phyloP scores from a whole-genome alignment of 352 stramenopile genomes.

The Chrysophaeum taylorii region DNA sequence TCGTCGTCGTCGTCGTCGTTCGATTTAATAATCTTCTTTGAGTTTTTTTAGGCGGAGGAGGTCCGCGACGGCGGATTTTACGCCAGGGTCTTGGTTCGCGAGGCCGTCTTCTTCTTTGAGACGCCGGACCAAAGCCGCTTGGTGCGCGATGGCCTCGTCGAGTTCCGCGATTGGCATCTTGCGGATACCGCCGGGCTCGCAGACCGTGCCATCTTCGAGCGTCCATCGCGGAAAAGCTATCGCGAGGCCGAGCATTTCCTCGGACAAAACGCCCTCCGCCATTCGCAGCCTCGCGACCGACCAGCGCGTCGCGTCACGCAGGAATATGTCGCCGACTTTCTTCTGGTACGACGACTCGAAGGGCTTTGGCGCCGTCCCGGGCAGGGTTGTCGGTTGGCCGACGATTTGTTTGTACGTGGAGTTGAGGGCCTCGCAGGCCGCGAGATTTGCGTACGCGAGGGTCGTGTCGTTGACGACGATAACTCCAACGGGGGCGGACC shows the following conservation, averaged over 20 bases:
- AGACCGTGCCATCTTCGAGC: conserved; percentile 14
- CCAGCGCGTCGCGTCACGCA: conserved; percentile 13
- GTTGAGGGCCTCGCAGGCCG: conserved; percentile 10
- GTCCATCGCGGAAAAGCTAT: conserved; percentile 15
- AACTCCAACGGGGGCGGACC: conserved; percentile 16
- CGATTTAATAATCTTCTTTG: neutral
- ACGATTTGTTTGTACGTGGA: conserved; percentile 8
- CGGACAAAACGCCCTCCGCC: conserved; percentile 8
- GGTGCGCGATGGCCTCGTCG: conserved; percentile 5
- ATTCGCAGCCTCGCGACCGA: conserved; percentile 7
- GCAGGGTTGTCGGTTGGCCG: conserved; percentile 14
- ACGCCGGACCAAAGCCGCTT: conserved; percentile 11
- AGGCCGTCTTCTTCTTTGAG: conserved; percentile 23
- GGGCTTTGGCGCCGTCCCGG: conserved; percentile 2
- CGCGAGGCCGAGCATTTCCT: conserved; percentile 8
- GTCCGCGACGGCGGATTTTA: conserved; percentile 18
- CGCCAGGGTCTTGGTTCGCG: conserved; percentile 20
- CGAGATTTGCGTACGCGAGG: conserved; percentile 20
- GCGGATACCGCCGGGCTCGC: conserved; percentile 2
- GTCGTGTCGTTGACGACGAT: conserved; percentile 3
- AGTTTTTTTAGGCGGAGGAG: conserved; percentile 15
- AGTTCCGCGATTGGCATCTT: neutral
- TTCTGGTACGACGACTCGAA: conserved; percentile 18
- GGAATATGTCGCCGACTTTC: conserved; percentile 18
- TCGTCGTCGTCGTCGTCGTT: too few relatives aligned